These are phyloP conservation scores for Nemania sp. DNA, from an alignment of 2,329 filamentous ascomycete genomes.

Conservation along the genomic window DNA sequence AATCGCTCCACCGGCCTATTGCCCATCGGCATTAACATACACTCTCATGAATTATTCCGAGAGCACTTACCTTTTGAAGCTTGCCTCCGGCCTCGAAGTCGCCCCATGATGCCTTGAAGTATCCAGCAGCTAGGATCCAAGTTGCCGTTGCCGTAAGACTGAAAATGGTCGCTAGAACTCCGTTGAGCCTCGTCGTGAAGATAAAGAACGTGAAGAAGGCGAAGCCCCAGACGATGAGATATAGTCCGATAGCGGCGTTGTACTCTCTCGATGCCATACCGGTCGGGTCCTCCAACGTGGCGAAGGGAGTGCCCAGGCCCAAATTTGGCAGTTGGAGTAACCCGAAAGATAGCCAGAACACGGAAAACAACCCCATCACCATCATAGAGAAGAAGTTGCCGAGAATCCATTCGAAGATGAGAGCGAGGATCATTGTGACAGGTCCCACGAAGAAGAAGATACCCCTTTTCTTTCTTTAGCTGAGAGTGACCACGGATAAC, in stretches of 20 bases:
- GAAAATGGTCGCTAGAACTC: conserved; percentile 54
- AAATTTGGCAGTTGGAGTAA: conserved; percentile 54
- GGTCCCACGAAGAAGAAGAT: conserved; percentile 50
- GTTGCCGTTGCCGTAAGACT: conserved; percentile 48
- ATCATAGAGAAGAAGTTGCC: conserved; percentile 57
- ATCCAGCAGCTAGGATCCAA: conserved; percentile 52
- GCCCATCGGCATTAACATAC: neutral
- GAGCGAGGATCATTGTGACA: conserved; percentile 51
- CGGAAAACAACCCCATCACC: conserved; percentile 54
- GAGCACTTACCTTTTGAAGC: conserved; percentile 49
- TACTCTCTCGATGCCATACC: conserved; percentile 49
- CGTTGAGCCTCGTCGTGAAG: conserved; percentile 55
- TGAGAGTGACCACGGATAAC: neutral
- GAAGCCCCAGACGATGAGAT: conserved; percentile 57
- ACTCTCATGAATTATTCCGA: neutral
- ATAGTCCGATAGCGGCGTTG: conserved; percentile 54
- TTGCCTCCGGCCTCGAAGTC: conserved; percentile 45
- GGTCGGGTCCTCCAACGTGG: conserved; percentile 48
- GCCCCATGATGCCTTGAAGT: conserved; percentile 51
- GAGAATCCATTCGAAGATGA: conserved; percentile 57
- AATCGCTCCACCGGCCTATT: conserved; percentile 44
- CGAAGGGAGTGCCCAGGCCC: conserved; percentile 49
- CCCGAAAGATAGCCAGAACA: conserved; percentile 56
- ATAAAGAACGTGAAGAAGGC: conserved; percentile 55
- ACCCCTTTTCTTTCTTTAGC: conserved; percentile 32